Base-by-base conservation (phyloP, 2,329 filamentous ascomycete genomes). In the Bipolaris sorokiniana region DNA sequence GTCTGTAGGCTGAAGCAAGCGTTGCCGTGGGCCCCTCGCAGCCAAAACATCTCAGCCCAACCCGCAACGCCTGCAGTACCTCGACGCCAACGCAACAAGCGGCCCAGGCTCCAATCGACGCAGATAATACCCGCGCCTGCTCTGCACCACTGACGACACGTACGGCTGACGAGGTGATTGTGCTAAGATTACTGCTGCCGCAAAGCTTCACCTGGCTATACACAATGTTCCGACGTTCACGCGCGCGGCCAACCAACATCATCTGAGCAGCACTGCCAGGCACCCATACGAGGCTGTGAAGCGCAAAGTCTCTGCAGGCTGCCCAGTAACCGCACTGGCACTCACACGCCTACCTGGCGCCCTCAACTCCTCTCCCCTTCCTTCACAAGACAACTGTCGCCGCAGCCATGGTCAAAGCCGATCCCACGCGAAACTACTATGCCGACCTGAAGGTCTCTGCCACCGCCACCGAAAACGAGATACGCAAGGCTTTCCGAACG, bases 401-500 rank as follows among this genome's bases (percentile, higher is more conserved):
- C 42, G 33, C 61, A 23, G 49, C 56, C 66, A 91, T 91, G 88
- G 86, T 86, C 67, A 89, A 89, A 78, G 80, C 82, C 66, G 88
- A 91, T 73, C 81, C 84, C 62, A 84, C 82, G 66, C 85, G 87
- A 68, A 90, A 96, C 78, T 95, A 95, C 77, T 96, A 97, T 78
- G 89, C 87, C 60, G 92, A 96, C 78, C 82, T 97, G 53, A 90
- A 91, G 63, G 79, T 97, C 54, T 77, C 86, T 1, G 80, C 84
- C 10, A 84, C 83, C 67, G 90, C 90, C 51, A 86, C 89, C 64
- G 78, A 86, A 41, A 85, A 88, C 28, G 91, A 95, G 38, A 88
- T 96, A 73, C 94, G 91, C 80, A 95, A 89, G 76, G 89, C 93
- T 69, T 97, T 92, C 77, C 86, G 90, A 65, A 92, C 92, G 76